phyloP scores from a whole-genome alignment of 2,329 filamentous ascomycete species.

The Xylariales sp. region DNA sequence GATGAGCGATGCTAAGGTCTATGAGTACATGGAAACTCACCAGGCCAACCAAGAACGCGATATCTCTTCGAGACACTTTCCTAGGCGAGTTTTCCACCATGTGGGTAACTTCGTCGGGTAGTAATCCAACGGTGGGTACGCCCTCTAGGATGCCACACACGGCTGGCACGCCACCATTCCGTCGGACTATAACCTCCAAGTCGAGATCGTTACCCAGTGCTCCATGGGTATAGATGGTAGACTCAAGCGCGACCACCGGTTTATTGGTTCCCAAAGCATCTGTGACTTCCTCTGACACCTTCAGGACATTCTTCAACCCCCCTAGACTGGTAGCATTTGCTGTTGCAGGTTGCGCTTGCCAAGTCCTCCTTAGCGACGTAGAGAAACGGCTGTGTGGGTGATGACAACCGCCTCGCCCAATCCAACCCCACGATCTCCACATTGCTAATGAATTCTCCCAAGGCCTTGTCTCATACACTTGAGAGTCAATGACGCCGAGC shows the following conservation, averaged over 20 bases:
- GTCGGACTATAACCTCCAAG: conserved; percentile 76
- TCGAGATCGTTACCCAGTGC: conserved; percentile 67
- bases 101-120: conserved; percentile 63
- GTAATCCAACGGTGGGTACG: conserved; percentile 74
- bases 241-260: conserved; percentile 89
- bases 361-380: not conserved
- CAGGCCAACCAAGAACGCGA: conserved; percentile 75
- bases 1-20: too few relatives aligned
- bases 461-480: not conserved
- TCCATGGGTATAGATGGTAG: conserved; percentile 95
- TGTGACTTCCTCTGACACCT: conserved; percentile 75
- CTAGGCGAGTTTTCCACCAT: conserved; percentile 67
- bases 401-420: not conserved
- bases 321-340: conserved; percentile 15
- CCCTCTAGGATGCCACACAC: conserved; percentile 87
- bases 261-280: conserved; percentile 69
- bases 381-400: not conserved
- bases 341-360: conserved; percentile 13
- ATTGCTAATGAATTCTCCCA: conserved; percentile 1
- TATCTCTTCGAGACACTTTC: conserved; percentile 84
- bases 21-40: too few relatives aligned
- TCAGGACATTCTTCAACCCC: conserved; percentile 48
- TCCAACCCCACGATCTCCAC: conserved; percentile 1
- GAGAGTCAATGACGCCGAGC: not conserved
- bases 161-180: conserved; percentile 78